Evolutionary conservation across 2,329 filamentous ascomycete species (phyloP).

Genomic region (Trichoderma polysporum): DNA sequence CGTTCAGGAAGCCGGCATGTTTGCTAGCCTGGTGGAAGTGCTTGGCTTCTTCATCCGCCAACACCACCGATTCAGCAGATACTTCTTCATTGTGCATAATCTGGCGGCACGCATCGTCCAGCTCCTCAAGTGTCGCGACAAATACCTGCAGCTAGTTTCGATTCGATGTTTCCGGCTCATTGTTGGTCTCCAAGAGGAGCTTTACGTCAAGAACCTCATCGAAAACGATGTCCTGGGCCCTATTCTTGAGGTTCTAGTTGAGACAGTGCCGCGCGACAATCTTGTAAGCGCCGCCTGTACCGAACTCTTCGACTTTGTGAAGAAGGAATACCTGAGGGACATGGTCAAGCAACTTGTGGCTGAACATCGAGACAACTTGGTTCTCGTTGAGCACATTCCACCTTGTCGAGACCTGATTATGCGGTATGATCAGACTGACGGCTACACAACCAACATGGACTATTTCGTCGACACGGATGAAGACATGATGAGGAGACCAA

Average conservation of each 20-base stretch:
- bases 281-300: conserved; percentile 90
- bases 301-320: conserved; percentile 90
- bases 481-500: conserved; percentile 47
- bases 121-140: conserved; percentile 78
- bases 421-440: conserved; percentile 76
- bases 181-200: conserved; percentile 82
- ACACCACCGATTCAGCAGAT: conserved; percentile 82
- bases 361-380: conserved; percentile 75
- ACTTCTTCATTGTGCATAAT: conserved; percentile 79
- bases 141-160: conserved; percentile 87
- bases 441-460: conserved; percentile 64
- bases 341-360: conserved; percentile 82
- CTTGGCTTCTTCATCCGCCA: conserved; percentile 91
- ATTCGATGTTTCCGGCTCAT: conserved; percentile 92
- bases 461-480: conserved; percentile 73
- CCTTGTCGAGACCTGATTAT: conserved; percentile 76
- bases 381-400: conserved; percentile 75
- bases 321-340: conserved; percentile 75
- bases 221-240: conserved; percentile 79
- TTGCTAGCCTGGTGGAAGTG: conserved; percentile 87
- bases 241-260: conserved; percentile 78
- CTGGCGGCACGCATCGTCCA: conserved; percentile 78
- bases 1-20: conserved; percentile 85
- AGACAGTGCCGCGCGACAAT: conserved; percentile 89
- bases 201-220: conserved; percentile 82